phyloP scores from a whole-genome alignment of 306 rosid species.

The Citrullus amarus region DNA sequence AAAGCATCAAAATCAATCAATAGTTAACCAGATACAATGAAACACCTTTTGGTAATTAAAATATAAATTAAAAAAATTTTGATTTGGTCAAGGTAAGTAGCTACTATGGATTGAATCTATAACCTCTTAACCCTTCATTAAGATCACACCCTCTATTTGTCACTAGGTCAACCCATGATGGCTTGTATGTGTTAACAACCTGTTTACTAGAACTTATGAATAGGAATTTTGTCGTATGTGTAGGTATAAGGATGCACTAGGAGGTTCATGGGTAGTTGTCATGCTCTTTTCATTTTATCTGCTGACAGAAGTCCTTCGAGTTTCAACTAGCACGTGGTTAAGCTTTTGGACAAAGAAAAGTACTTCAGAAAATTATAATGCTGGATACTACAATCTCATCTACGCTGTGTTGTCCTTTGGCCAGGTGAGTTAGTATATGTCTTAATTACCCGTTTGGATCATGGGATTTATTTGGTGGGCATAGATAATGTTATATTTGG shows the following conservation, averaged over 20 bases:
- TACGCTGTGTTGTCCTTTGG: conserved; percentile 63
- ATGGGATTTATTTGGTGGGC: not conserved
- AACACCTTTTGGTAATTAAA: not conserved
- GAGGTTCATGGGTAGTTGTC: conserved; percentile 69
- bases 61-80: not conserved
- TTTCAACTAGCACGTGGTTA: conserved; percentile 78
- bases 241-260: conserved; percentile 75
- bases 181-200: too few species aligned
- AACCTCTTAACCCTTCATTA: too few species aligned
- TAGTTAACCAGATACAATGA: not conserved
- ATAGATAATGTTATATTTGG: not conserved
- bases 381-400: conserved; percentile 54
- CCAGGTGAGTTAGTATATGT: conserved; percentile 37
- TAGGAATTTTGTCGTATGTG: not conserved
- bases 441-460: conserved; percentile 1
- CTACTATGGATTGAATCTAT: too few species aligned
- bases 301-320: conserved; percentile 57
- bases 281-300: conserved; percentile 48
- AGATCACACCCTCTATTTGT: too few species aligned
- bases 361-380: conserved; percentile 27
- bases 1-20: not conserved
- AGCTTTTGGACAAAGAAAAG: conserved; percentile 68
- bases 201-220: not conserved
- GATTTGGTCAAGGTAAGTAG: not conserved
- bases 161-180: too few species aligned